Evolutionary conservation across 164 flowering plant species (phyloP).

Genomic region (Aristolochia fimbriata): DNA sequence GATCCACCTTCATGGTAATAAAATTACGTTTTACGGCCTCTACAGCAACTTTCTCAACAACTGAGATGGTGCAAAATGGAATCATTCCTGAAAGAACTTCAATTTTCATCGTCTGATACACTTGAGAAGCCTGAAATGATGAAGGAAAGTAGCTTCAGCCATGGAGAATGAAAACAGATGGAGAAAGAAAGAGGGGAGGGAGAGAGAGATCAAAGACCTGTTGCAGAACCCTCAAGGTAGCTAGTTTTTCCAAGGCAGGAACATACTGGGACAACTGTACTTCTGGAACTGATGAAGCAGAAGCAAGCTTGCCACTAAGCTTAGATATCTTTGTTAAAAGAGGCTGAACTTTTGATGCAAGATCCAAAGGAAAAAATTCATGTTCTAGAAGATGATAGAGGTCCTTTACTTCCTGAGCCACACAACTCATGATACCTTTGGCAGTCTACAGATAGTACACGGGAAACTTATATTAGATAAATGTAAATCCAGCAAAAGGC

Average conservation of each 20-base stretch:
- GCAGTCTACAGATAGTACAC: constrained; percentile 35
- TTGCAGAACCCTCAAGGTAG: constrained; percentile 74
- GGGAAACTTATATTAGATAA: background rate
- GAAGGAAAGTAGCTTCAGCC: background rate
- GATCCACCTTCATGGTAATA: constrained; percentile 71
- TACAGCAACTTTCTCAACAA: constrained; percentile 73
- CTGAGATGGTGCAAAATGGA: constrained; percentile 65
- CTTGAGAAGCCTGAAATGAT: constrained; percentile 64
- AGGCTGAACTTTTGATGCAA: constrained; percentile 65
- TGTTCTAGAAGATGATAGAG: constrained; percentile 69
- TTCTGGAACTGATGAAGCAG: constrained; percentile 85
- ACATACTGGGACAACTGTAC: constrained; percentile 73
- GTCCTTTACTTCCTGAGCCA: constrained; percentile 82
- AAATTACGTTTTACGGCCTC: constrained; percentile 78
- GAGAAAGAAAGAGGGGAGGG: background rate
- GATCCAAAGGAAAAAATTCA: constrained; percentile 72
- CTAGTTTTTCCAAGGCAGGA: constrained; percentile 73
- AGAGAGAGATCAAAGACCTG: constrained; percentile 37
- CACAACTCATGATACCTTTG: constrained; percentile 82
- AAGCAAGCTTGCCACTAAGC: constrained; percentile 70
- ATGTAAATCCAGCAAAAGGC: background rate
- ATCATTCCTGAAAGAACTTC: constrained; percentile 62
- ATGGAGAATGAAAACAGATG: background rate
- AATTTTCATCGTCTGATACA: constrained; percentile 79
- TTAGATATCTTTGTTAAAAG: constrained; percentile 63